Percentiles rank a stretch among this genome's conserved stretches.
Evolutionary conservation across 2,329 filamentous ascomycete genomes (phyloP).

Genomic region (Amphichorda felina): DNA sequence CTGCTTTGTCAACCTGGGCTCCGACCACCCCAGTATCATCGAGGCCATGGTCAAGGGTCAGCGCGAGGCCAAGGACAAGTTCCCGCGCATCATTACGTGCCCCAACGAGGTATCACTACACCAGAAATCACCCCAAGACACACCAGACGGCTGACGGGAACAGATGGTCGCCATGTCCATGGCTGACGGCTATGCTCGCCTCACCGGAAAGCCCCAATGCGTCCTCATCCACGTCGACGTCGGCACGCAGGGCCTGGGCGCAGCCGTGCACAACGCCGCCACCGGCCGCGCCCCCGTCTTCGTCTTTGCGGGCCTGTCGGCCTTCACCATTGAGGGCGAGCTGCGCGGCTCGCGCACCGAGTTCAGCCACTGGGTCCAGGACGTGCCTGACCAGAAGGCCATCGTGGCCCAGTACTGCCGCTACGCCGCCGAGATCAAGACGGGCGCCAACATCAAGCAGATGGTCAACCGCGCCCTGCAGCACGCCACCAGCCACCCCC

Average conservation of each 20-base stretch:
- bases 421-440: slow-evolving; percentile 67
- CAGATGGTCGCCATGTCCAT: slow-evolving; percentile 70
- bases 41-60: slow-evolving; percentile 72
- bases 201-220: slow-evolving; percentile 57
- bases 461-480: slow-evolving; percentile 70
- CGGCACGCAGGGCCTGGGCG: slow-evolving; percentile 61
- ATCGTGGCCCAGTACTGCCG: slow-evolving; percentile 73
- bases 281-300: slow-evolving; percentile 59
- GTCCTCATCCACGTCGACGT: slow-evolving; percentile 70
- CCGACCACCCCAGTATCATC: slow-evolving; percentile 64
- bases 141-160: too few species aligned
- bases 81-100: slow-evolving; percentile 66
- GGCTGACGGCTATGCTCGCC: slow-evolving; percentile 62
- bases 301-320: slow-evolving; percentile 63
- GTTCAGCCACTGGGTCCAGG: slow-evolving; percentile 73
- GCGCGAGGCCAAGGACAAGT: slow-evolving; percentile 51
- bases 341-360: slow-evolving; percentile 60
- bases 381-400: slow-evolving; percentile 64
- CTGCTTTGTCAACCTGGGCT: slow-evolving; percentile 52
- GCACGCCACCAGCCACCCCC: slow-evolving; percentile 61
- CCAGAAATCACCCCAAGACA: not conserved
- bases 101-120: slow-evolving; percentile 56
- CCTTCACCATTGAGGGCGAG: slow-evolving; percentile 63
- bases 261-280: slow-evolving; percentile 64
- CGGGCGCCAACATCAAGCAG: slow-evolving; percentile 71